Evolutionary conservation across 2,329 filamentous ascomycete genomes (phyloP).

Genomic region (Nemania abortiva): DNA sequence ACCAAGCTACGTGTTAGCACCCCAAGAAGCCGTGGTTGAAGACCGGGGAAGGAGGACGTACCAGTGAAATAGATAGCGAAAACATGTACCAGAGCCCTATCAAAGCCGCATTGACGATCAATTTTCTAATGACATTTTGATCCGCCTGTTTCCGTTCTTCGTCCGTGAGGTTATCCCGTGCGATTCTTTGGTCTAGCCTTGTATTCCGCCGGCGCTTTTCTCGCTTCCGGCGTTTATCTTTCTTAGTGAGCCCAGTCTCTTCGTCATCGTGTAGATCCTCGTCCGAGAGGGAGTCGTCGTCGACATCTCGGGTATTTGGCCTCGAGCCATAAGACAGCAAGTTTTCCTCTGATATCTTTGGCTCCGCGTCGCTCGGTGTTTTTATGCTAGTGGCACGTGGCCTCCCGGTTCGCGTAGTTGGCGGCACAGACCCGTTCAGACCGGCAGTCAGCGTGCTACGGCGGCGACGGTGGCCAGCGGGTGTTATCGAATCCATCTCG

Average conservation of each 20-base stretch:
- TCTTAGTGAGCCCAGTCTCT: slow-evolving; percentile 84
- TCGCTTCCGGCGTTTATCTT: slow-evolving; percentile 76
- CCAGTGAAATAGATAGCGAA: slow-evolving; percentile 90
- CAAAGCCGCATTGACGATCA: slow-evolving; percentile 81
- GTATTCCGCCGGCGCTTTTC: slow-evolving; percentile 75
- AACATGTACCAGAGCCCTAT: slow-evolving; percentile 92
- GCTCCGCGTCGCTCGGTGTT: slow-evolving; percentile 54
- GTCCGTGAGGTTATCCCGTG: slow-evolving; percentile 70
- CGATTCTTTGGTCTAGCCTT: slow-evolving; percentile 76
- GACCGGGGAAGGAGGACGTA: slow-evolving; percentile 61
- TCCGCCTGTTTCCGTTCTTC: slow-evolving; percentile 83
- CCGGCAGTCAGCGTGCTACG: slow-evolving; percentile 66
- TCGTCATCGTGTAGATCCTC: slow-evolving; percentile 86
- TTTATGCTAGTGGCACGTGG: slow-evolving; percentile 48
- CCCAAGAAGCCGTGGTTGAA: neutral
- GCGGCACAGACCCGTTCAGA: slow-evolving; percentile 44
- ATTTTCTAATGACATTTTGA: slow-evolving; percentile 74
- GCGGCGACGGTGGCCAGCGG: slow-evolving; percentile 65
- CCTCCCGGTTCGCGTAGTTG: slow-evolving; percentile 42
- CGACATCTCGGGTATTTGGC: slow-evolving; percentile 52
- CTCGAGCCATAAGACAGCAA: slow-evolving; percentile 43
- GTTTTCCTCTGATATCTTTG: slow-evolving; percentile 62
- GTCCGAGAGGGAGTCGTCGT: slow-evolving; percentile 71
- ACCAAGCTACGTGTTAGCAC: slow-evolving; percentile 8
- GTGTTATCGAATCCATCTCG: slow-evolving; percentile 67